phyloP scores from a whole-genome alignment of 371 early-diverging fungal genomes.

The Lichtheimia hyalospora region DNA sequence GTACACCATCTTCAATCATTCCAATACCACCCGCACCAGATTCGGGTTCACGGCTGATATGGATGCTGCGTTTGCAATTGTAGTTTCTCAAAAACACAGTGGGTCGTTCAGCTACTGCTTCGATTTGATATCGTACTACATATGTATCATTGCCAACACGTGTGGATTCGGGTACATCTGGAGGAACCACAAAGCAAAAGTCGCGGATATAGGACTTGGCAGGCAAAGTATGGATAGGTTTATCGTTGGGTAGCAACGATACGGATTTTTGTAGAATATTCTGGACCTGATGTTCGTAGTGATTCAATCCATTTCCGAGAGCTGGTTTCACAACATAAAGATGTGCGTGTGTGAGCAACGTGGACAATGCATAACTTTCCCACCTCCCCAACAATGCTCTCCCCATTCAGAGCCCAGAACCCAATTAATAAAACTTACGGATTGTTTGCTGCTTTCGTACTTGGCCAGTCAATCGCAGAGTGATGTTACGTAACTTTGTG shows the following conservation, averaged over 20 bases:
- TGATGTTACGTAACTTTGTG: constrained; percentile 29
- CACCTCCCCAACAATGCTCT: too few relatives aligned
- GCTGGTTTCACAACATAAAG: too few relatives aligned
- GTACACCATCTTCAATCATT: neutral
- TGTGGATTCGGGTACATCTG: constrained; percentile 38
- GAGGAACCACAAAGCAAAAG: constrained; percentile 37
- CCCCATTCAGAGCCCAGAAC: too few relatives aligned
- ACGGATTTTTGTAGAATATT: too few relatives aligned
- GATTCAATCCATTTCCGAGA: too few relatives aligned
- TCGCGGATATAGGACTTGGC: constrained; percentile 2
- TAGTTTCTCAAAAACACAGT: constrained; percentile 25
- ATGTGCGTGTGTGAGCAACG: too few relatives aligned
- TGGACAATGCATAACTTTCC: too few relatives aligned
- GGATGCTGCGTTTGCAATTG: constrained; percentile 11
- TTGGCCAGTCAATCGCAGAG: constrained; percentile 28
- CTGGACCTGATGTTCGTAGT: too few relatives aligned
- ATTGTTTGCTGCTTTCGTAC: constrained; percentile 6
- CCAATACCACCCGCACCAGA: neutral
- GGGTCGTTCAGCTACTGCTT: constrained; percentile 33
- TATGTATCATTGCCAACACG: constrained; percentile 28
- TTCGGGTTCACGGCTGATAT: constrained; percentile 9
- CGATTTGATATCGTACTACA: constrained; percentile 34
- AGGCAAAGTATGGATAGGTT: too few relatives aligned
- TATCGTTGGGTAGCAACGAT: too few relatives aligned
- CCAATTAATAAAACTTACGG: constrained; percentile 11